Evolutionary conservation across 202 grass and related monocot genomes (phyloP).

Genomic region (Panicum hallii): DNA sequence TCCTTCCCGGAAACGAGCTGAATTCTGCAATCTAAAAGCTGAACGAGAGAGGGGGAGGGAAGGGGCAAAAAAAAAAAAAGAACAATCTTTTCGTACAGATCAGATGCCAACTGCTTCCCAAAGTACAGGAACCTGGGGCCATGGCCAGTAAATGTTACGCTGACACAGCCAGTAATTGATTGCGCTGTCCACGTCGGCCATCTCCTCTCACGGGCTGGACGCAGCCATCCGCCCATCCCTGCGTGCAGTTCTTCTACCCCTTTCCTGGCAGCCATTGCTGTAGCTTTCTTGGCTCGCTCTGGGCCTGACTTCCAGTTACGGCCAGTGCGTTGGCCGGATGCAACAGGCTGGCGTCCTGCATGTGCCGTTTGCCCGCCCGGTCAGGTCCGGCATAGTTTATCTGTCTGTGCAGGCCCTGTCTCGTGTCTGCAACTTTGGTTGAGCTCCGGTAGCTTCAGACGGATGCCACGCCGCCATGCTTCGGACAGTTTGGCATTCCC

Average conservation of each 20-base stretch:
- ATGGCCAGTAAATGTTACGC: neutral
- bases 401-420: conserved; percentile 12
- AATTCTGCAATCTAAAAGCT: neutral
- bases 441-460: neutral
- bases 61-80: neutral
- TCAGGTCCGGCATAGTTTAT: conserved; percentile 25
- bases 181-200: conserved; percentile 5
- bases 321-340: conserved; percentile 9
- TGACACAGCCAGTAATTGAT: conserved; percentile 22
- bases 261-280: neutral
- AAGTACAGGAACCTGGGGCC: conserved; percentile 32
- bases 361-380: conserved; percentile 37
- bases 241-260: neutral
- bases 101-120: conserved; percentile 29
- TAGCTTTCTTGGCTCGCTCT: neutral
- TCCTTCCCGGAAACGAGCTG: neutral
- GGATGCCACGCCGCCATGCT: neutral
- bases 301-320: neutral
- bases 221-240: neutral
- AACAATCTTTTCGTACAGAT: neutral
- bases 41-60: neutral
- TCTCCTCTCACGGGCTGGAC: neutral
- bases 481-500: conserved; percentile 15
- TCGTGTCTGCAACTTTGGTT: neutral
- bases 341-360: conserved; percentile 18